phyloP scores from a whole-genome alignment of 1,284 basidiomycete genomes.

The Amylostereum areolatum region DNA sequence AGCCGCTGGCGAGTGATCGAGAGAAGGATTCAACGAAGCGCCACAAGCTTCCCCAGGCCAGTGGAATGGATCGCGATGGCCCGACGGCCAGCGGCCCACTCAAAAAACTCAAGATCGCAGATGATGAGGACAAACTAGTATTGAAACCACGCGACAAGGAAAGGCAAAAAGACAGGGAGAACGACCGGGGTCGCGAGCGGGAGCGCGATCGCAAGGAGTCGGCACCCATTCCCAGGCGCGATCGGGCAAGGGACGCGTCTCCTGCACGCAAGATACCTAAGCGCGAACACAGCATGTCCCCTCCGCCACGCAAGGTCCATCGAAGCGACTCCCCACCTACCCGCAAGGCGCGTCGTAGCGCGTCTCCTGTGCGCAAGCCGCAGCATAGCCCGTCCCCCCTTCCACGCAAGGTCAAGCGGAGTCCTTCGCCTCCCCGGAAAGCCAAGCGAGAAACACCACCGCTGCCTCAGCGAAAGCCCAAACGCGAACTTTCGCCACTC shows the following conservation, averaged over 20 bases:
- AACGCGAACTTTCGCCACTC: slow-evolving; percentile 1
- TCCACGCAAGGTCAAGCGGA: background rate
- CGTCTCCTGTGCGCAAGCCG: background rate
- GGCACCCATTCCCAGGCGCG: slow-evolving; percentile 2
- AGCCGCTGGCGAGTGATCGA: too few species aligned
- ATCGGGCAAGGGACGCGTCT: slow-evolving; percentile 11
- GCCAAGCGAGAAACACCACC: background rate
- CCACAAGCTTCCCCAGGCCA: too few species aligned
- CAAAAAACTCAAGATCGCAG: slow-evolving; percentile 8
- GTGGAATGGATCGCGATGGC: too few species aligned
- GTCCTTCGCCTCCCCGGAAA: background rate
- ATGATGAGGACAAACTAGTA: slow-evolving; percentile 11
- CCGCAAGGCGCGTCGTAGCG: background rate
- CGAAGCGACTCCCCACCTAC: background rate
- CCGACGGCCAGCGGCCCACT: too few species aligned
- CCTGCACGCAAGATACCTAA: background rate
- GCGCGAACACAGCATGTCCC: slow-evolving; percentile 1
- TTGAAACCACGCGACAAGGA: background rate
- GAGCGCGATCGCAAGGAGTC: slow-evolving; percentile 9
- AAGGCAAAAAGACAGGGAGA: slow-evolving; percentile 6
- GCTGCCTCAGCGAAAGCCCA: background rate
- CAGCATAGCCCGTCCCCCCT: slow-evolving; percentile 3
- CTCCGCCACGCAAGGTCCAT: background rate
- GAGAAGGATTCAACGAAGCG: too few species aligned
- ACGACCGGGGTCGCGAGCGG: slow-evolving; percentile 11